Conservation (phyloP, 164 flowering plant species). For the Liquidambar formosana region DNA sequence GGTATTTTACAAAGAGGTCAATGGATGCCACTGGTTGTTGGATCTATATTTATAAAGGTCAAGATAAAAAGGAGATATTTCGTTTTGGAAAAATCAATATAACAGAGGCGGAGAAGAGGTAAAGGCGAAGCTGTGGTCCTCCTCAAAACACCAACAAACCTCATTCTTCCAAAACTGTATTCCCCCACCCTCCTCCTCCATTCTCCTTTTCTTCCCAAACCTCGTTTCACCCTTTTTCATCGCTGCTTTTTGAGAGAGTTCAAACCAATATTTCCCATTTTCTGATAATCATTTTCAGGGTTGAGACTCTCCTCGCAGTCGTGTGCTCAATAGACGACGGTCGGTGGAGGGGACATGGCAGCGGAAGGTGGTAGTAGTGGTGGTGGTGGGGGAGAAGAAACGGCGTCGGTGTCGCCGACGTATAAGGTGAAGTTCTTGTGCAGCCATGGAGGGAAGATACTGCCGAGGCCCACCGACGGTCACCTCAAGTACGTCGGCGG, state of each 20-base stretch:
- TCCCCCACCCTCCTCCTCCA: no score
- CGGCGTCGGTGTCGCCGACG: slow-evolving; percentile 30
- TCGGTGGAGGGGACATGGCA: neutral
- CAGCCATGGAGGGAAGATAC: slow-evolving; percentile 86
- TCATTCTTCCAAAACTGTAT: no score
- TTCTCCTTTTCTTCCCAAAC: no score
- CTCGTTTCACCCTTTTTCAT: no score
- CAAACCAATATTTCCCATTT: no score
- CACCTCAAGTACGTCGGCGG: slow-evolving; percentile 95
- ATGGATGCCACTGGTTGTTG: no score
- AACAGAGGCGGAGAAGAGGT: no score
- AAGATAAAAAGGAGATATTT: neutral
- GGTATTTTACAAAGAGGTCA: no score
- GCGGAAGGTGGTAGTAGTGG: neutral
- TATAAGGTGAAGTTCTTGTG: slow-evolving; percentile 67
- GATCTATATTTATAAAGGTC: no score
- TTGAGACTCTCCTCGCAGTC: no score
- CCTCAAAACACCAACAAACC: neutral
- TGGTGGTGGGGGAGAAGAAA: neutral
- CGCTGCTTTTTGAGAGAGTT: no score
- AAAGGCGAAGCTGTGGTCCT: neutral
- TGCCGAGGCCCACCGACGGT: slow-evolving; percentile 70
- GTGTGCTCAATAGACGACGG: neutral
- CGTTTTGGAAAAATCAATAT: neutral
- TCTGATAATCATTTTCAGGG: no score